Base-by-base conservation (phyloP, 495 filamentous ascomycete genomes). In the Penicillium dipodomyicola region DNA sequence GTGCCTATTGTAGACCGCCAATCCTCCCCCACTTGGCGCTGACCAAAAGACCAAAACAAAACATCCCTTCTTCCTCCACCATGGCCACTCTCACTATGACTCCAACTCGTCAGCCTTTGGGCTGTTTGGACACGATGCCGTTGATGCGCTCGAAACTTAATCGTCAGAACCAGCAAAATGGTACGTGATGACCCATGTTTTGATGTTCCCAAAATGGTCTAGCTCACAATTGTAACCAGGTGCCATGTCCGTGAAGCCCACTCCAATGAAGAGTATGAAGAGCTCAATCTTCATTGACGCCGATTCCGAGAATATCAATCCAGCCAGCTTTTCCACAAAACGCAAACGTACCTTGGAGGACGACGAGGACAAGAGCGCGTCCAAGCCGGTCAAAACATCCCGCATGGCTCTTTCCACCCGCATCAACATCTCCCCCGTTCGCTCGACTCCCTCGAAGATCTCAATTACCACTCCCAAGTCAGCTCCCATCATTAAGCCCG, bases 221-320 rank as follows among this genome's bases (percentile, higher is more conserved):
- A 58, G 57, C 50, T 22, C 5, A 54, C 40, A 45, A 33, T 39
- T 25, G 23, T 11, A 15, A 41, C 41, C 47, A 72, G 71, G 66
- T 52, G 53, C 62, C 48, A 50, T 23, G 25, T 73, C 14, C 61
- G 64, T 20, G 54, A 58, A 56, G 33, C 23, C 30, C 15, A 54
- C 22, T 29, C 49, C 49, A 35, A 48, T 48, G 32, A 73, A 73
- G 53, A 67, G 57, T 61, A 48, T 48, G 32, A 73, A 73, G 53
- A 67, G 57, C 61, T 72, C 65, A 25, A 72, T 77, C 50, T 77
- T 81, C 55, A 75, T 82, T 30, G 76, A 82, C 17, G 74, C 77
- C 52, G 84, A 96, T 67, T 71, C 79, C 8, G 91, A 97, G 76
- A 97, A 96, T 64, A 79, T 95, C 58, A 90, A 92, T 63, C 92